Evolutionary conservation across 2,329 filamentous ascomycete species (phyloP), one percentile per base, ranked within the genome.

Genomic region (Arachnomyces sp.): DNA sequence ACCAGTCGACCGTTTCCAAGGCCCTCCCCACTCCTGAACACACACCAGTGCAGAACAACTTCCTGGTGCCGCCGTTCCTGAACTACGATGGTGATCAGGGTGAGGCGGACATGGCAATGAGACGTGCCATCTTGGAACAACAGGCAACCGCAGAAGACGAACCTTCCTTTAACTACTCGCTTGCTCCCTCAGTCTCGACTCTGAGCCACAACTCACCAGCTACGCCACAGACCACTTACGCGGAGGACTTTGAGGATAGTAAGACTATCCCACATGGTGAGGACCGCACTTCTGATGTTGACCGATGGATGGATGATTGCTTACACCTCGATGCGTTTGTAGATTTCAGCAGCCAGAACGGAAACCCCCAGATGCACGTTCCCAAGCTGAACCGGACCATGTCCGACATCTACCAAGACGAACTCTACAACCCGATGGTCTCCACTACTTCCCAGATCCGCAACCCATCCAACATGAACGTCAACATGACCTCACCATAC

Each of bases 341-440:
- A 79, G 73, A 77, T 64, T 73, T 77, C 49, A 68, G 67, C 49
- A 62, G 54, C 48, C 43, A 58, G 40, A 58, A 55, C 48, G 43
- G 48, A 49, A 50, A 47, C 48, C 32, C 50, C 51, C 44, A 60
- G 34, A 53, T 68, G 46, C 68, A 71, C 30, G 68, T 80, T 17
- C 83, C 88, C 17, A 92, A 90, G 63, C 75, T 94, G 48, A 82
- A 88, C 50, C 76, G 87, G 42, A 92, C 88, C 0, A 86, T 92
- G 66, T 90, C 87, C 13, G 87, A 93, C 55, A 75, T 86, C 36
- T 90, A 84, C 55, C 75, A 79, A 53, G 89, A 94, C 59, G 86
- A 92, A 60, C 73, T 94, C 1, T 94, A 85, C 69, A 88, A 82
- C 51, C 46, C 63, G 51, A 53, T 67, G 61, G 16, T 57, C 47